Evolutionary conservation across 2,329 filamentous ascomycete species (phyloP).

Genomic region (Aspergillus aculeatinus): DNA sequence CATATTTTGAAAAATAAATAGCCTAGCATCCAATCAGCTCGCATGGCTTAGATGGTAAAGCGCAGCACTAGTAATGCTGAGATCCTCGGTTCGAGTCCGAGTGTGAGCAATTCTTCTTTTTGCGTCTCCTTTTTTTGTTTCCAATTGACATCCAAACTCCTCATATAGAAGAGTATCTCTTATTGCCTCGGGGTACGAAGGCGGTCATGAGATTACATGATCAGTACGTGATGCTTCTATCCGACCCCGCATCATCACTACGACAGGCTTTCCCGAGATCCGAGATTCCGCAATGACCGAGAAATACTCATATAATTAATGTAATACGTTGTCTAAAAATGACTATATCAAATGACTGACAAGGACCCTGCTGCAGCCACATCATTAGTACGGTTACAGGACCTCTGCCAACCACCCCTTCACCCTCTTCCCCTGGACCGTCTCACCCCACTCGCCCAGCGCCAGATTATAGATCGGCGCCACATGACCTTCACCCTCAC

Average conservation of each 20-base stretch:
- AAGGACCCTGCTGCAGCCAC: neutral
- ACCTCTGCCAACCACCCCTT: constrained; percentile 35
- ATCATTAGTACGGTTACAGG: neutral
- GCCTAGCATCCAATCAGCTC: neutral
- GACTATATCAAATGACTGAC: too few species aligned
- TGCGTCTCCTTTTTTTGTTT: neutral
- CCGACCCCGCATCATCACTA: neutral
- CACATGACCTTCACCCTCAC: constrained; percentile 42
- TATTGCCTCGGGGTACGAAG: too few species aligned
- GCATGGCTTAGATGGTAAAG: neutral
- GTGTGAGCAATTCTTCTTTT: neutral
- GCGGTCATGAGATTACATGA: too few species aligned
- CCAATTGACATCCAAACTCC: too few species aligned
- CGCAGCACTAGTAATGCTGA: neutral
- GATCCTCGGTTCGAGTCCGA: neutral
- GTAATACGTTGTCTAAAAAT: too few species aligned
- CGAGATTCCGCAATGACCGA: too few species aligned
- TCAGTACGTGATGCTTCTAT: too few species aligned
- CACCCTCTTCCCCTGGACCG: constrained; percentile 41
- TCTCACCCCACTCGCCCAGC: constrained; percentile 36
- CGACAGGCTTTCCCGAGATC: neutral
- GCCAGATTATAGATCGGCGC: constrained; percentile 43
- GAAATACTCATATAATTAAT: too few species aligned
- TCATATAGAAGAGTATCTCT: too few species aligned
- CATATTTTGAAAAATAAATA: fast-evolving